Percentiles rank a stretch among this genome's conserved stretches.
Conservation (phyloP, 1,284 basidiomycete species). For the Trametes versicolor region DNA sequence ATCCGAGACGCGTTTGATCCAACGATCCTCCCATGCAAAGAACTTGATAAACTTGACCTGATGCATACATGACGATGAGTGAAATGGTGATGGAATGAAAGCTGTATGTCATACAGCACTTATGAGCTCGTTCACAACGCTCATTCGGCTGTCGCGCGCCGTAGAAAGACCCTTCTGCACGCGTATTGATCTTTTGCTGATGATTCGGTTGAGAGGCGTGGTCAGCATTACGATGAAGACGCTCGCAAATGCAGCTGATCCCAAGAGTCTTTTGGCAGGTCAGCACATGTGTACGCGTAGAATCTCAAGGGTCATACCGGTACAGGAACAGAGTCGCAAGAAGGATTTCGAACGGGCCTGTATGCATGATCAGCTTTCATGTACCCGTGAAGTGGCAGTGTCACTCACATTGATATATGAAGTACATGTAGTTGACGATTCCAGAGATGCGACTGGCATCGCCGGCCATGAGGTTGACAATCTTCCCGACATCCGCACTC, state of each 20-base stretch:
- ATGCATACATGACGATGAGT: neutral
- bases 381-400: conserved; percentile 68
- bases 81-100: neutral
- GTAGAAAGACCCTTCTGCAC: conserved; percentile 80
- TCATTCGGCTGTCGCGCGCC: conserved; percentile 87
- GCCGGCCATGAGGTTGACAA: conserved; percentile 81
- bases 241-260: conserved; percentile 86
- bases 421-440: conserved; percentile 62
- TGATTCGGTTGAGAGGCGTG: conserved; percentile 77
- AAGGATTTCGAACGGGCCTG: conserved; percentile 82
- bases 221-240: conserved; percentile 76
- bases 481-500: conserved; percentile 80
- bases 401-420: conserved; percentile 76
- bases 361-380: conserved; percentile 7
- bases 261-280: conserved; percentile 68
- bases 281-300: conserved; percentile 12
- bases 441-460: conserved; percentile 68
- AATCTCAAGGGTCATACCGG: conserved; percentile 62
- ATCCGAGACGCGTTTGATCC: conserved; percentile 70
- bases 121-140: conserved; percentile 87
- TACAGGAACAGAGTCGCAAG: conserved; percentile 84
- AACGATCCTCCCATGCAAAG: conserved; percentile 84
- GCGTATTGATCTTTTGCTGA: conserved; percentile 68
- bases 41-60: conserved; percentile 88
- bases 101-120: conserved; percentile 55